phyloP scores from a whole-genome alignment of 805 yeast genomes.

The Yarrowia osloensis region DNA sequence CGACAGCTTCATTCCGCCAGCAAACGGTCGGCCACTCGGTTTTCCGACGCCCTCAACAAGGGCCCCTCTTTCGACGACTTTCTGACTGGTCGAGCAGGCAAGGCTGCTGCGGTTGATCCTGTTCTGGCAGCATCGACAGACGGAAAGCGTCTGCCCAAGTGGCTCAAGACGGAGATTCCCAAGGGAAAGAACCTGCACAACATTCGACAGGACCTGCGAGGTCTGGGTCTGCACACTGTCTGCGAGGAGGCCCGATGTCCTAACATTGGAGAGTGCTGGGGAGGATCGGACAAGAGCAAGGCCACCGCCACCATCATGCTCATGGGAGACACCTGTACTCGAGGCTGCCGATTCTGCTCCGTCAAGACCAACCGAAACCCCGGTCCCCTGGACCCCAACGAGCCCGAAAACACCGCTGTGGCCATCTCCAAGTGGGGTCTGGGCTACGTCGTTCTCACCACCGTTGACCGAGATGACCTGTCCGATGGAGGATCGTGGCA shows the following conservation, averaged over 20 bases:
- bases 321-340: constrained; percentile 96
- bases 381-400: constrained; percentile 87
- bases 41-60: constrained; percentile 67
- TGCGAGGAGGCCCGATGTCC: constrained; percentile 99
- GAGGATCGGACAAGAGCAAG: constrained; percentile 83
- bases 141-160: constrained; percentile 69
- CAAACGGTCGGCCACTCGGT: constrained; percentile 47
- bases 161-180: constrained; percentile 98
- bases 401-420: constrained; percentile 97
- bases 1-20: constrained; percentile 29
- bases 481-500: constrained; percentile 92
- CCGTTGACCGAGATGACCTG: constrained; percentile 96
- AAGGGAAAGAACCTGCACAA: constrained; percentile 82
- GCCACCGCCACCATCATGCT: constrained; percentile 98
- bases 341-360: constrained; percentile 98
- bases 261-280: constrained; percentile 99
- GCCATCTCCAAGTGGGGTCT: constrained; percentile 97
- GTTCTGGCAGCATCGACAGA: constrained; percentile 46
- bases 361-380: constrained; percentile 92
- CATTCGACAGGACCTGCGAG: constrained; percentile 82
- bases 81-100: constrained; percentile 75
- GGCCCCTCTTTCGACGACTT: constrained; percentile 97
- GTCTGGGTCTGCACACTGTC: constrained; percentile 87
- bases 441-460: constrained; percentile 95
- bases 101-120: constrained; percentile 59